phyloP scores from a whole-genome alignment of 257 asterid genomes.

The Gynochthodes officinalis region DNA sequence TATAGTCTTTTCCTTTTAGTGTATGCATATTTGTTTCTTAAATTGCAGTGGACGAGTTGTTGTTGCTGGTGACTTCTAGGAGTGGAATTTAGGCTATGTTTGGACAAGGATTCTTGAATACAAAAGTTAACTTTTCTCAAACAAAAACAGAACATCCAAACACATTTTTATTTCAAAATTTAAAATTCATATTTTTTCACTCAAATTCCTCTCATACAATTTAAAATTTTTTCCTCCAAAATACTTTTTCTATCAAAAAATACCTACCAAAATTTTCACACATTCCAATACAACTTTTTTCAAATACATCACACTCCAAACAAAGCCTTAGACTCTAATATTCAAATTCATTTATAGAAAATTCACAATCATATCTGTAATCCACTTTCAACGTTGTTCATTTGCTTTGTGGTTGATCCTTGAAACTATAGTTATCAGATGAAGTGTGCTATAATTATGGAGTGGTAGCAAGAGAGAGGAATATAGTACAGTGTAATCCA shows the following conservation, averaged over 20 bases:
- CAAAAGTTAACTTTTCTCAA: too few species aligned
- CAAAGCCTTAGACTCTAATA: neutral
- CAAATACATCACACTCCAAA: too few species aligned
- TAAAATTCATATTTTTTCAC: too few species aligned
- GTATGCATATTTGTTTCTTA: neutral
- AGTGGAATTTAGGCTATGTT: neutral
- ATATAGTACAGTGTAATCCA: neutral
- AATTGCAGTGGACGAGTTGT: neutral
- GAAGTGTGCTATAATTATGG: conserved; percentile 4
- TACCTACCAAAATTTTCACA: too few species aligned
- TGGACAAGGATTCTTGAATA: too few species aligned
- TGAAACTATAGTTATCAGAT: conserved; percentile 13
- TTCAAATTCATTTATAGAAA: neutral
- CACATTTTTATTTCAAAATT: too few species aligned
- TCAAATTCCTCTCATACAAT: too few species aligned
- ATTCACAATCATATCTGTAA: neutral
- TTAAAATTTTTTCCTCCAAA: too few species aligned
- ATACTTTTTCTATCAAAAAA: too few species aligned
- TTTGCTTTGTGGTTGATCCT: neutral
- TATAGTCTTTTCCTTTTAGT: neutral
- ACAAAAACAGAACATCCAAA: too few species aligned
- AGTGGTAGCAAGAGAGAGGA: neutral
- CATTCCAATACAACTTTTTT: too few species aligned
- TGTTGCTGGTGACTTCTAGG: neutral
- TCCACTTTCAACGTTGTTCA: neutral